Percentiles rank a stretch among this genome's conserved stretches.
phyloP scores from a whole-genome alignment of 176 grass and related monocot species.

The Alopecurus myosuroides region DNA sequence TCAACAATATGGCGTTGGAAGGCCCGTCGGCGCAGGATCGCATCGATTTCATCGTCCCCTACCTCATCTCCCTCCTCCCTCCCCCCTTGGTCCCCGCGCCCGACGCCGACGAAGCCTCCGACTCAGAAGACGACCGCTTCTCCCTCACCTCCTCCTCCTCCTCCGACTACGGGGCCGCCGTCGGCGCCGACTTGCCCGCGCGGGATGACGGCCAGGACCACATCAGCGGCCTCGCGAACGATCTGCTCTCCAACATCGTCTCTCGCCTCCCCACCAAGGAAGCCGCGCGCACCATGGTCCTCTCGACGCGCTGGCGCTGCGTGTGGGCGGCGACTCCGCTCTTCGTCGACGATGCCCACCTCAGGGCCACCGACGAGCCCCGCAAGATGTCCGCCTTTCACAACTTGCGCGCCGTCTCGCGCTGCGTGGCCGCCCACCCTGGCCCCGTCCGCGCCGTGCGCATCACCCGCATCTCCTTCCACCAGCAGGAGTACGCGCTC shows the following conservation, averaged over 20 bases:
- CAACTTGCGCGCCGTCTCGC: not conserved
- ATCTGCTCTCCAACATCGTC: no score
- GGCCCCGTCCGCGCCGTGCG: conserved; percentile 19
- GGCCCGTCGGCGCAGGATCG: not conserved
- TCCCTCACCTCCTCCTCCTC: not conserved
- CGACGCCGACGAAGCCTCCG: not conserved
- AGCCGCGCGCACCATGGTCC: no score
- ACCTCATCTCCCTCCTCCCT: not conserved
- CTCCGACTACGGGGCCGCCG: not conserved
- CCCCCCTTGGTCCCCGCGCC: not conserved
- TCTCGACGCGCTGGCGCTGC: no score
- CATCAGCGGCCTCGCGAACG: no score
- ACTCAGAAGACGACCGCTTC: not conserved
- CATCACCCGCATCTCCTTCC: conserved; percentile 29
- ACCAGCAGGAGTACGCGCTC: conserved; percentile 9
- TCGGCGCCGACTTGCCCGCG: no score
- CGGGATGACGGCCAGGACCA: no score
- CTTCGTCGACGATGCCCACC: no score
- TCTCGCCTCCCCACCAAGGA: no score
- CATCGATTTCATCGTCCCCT: not conserved
- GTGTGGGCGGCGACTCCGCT: no score
- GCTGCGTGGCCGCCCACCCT: conserved; percentile 21
- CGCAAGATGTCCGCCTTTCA: no score
- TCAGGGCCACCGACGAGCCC: no score
- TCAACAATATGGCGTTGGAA: not conserved